Base-by-base conservation (phyloP, 2,329 filamentous ascomycete species). In the Phyllosticta paracitricarpa region DNA sequence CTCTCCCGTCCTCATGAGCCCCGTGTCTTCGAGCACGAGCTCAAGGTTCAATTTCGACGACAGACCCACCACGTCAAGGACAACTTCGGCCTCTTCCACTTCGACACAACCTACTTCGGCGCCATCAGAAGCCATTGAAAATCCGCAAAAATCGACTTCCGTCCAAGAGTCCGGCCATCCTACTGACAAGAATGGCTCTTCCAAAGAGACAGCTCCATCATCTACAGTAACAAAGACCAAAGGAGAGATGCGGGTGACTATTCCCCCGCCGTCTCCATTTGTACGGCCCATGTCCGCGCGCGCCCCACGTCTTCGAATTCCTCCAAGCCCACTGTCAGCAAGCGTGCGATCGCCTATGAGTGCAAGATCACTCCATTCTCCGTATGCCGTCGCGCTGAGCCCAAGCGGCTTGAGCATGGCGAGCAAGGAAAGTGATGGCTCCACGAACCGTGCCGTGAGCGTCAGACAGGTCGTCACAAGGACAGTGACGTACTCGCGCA, bases 391-490 rank as follows among this genome's bases (percentile, higher is more conserved):
- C 54, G 84, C 84, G 30, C 80, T 83, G 64, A 91, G 89, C 10
- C 87, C 88, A 8, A 89, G 89, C 64, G 89, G 94, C 71, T 92
- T 89, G 89, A 87, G 89, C 63, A 76, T 85, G 5, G 87, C 87
- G 7, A 81, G 86, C 68, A 89, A 88, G 75, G 54, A 51, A 25
- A 58, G 25, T 19, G 56, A 58, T 12, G 56, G 57, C 52, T 81
- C 81, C 54, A 81, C 75, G 68, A 86, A 84, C 67, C 81, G 83
- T 63, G 87, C 77, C 17, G 82, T 87, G 59, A 85, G 82, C 70
- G 91, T 97, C 62, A 82, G 90, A 60, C 91, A 97, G 73, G 91
- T 97, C 4, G 89, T 97, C 59, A 97, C 92, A n/a, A 84, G 91
- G 67, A 97, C 91, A 17, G 89, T 96, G 63, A 96, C 90, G 51